phyloP scores from a whole-genome alignment of 306 rosid species.

The Dryas alaskensis region DNA sequence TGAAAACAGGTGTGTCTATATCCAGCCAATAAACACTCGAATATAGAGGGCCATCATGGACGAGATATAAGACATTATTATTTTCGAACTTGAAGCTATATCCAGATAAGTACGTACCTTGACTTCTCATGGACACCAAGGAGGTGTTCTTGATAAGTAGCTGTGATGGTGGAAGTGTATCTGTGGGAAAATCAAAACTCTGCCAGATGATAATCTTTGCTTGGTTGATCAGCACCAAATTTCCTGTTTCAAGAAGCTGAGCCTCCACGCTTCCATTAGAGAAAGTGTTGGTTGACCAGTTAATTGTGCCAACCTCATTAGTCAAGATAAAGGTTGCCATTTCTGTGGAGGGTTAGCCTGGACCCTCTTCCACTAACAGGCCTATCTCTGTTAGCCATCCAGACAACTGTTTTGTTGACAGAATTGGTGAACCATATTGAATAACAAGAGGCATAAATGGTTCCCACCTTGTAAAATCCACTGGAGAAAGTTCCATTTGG shows the following conservation, averaged over 20 bases:
- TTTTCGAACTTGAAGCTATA: conserved; percentile 1
- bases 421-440: conserved; percentile 28
- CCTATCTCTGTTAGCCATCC: conserved; percentile 23
- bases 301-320: not conserved
- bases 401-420: conserved; percentile 14
- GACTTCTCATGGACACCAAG: too few relatives aligned
- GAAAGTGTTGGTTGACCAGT: conserved; percentile 28
- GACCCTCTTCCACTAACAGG: conserved; percentile 14
- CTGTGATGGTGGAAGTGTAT: conserved; percentile 19
- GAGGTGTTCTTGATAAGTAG: too few relatives aligned
- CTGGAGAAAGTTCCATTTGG: conserved; percentile 22
- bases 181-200: conserved; percentile 29
- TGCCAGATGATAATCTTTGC: conserved; percentile 12
- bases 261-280: not conserved
- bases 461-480: conserved; percentile 15
- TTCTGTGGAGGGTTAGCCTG: conserved; percentile 11
- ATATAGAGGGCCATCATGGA: not conserved
- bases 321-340: conserved; percentile 24
- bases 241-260: conserved; percentile 26
- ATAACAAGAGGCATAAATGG: conserved; percentile 23
- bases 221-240: conserved; percentile 19
- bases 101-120: conserved; percentile 16
- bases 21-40: conserved; percentile 24
- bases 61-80: conserved; percentile 7
- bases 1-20: not conserved